phyloP scores from a whole-genome alignment of 2,329 filamentous ascomycete genomes.

The Aspergillus flavus region DNA sequence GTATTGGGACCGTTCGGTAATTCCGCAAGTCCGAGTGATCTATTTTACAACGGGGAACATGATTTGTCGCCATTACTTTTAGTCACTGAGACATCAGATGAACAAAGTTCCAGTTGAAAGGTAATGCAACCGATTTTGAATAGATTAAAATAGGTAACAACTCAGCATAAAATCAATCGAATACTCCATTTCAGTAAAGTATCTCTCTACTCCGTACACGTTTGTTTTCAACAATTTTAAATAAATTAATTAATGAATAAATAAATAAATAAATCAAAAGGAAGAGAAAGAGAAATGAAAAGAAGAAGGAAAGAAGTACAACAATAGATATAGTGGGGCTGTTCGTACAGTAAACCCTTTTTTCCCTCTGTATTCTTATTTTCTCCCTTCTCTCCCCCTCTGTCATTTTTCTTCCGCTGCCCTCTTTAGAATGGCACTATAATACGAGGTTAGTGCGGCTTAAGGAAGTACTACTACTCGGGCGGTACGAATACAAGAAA shows the following conservation, averaged over 20 bases:
- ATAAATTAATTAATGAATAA: no score
- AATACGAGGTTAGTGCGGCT: constrained; percentile 5
- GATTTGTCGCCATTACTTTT: background rate
- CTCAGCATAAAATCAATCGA: background rate
- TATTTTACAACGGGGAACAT: background rate
- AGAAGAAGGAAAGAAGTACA: no score
- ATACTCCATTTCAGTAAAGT: background rate
- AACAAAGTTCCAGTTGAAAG: background rate
- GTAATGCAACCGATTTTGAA: background rate
- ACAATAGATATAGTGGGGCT: background rate
- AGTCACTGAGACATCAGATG: background rate
- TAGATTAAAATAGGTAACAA: background rate
- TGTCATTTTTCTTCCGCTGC: background rate
- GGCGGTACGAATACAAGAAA: background rate
- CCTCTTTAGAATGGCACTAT: background rate
- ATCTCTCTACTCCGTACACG: background rate
- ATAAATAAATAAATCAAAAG: background rate
- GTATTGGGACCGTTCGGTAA: background rate
- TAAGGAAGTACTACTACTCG: background rate
- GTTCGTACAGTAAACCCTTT: background rate
- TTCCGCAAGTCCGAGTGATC: background rate
- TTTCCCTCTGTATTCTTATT: background rate
- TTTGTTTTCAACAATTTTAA: background rate
- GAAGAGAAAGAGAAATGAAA: background rate
- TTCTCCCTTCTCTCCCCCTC: background rate